Percentiles rank a stretch among this genome's conserved stretches.
Evolutionary conservation across 176 grass and related monocot genomes (phyloP).

Genomic region (Coix lacrymajobi): DNA sequence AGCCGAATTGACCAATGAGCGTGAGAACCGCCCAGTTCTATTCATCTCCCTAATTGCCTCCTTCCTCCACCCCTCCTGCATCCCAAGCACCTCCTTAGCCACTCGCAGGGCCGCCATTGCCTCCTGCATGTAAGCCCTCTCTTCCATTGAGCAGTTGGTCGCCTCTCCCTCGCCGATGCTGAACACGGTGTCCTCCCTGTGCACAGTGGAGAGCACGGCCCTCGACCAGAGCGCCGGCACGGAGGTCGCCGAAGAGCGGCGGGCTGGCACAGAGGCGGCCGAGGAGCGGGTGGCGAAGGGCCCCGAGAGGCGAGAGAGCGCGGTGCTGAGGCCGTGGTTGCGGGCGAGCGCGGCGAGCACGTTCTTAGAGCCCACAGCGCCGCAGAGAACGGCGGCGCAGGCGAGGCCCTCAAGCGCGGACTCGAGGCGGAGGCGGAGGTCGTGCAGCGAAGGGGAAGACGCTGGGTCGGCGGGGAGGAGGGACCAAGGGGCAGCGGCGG

Average conservation of each 20-base stretch:
- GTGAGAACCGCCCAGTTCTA: conserved; percentile 47
- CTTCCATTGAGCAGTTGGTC: conserved; percentile 65
- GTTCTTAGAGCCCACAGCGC: conserved; percentile 66
- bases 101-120: conserved; percentile 49
- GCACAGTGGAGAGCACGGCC: conserved; percentile 41
- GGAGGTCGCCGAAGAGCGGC: conserved; percentile 18
- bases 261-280: conserved; percentile 3
- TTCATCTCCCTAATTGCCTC: conserved; percentile 70
- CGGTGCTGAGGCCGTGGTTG: conserved; percentile 56
- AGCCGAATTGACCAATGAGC: conserved; percentile 64
- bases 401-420: conserved; percentile 70
- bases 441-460: conserved; percentile 23
- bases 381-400: conserved; percentile 47
- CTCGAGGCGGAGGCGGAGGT: conserved; percentile 63
- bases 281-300: not conserved
- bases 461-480: not conserved
- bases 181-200: conserved; percentile 1
- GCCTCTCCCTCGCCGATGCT: conserved; percentile 22
- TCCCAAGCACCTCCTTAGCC: conserved; percentile 71
- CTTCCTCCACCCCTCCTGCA: conserved; percentile 80
- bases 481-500: conserved; percentile 31
- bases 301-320: conserved; percentile 43
- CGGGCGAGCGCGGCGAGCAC: conserved; percentile 62
- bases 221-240: conserved; percentile 72
- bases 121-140: conserved; percentile 77